phyloP scores from a whole-genome alignment of 2,329 filamentous ascomycete species.

The Sordariomycetes sp. region DNA sequence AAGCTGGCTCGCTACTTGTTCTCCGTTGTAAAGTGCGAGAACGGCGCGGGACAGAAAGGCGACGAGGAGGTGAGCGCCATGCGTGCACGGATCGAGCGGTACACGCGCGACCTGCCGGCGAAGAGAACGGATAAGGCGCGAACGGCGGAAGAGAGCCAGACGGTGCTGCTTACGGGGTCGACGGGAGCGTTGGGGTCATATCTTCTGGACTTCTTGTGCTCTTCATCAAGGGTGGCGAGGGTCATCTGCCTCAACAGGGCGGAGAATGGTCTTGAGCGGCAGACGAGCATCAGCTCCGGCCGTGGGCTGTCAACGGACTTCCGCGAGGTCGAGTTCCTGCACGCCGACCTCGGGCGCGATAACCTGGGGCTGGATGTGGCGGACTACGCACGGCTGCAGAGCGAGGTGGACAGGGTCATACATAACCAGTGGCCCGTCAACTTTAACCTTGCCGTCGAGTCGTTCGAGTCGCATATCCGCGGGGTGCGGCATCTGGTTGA shows the following conservation, averaged over 20 bases:
- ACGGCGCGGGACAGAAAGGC: too few relatives aligned
- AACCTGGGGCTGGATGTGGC: conserved; percentile 27
- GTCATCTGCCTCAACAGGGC: conserved; percentile 15
- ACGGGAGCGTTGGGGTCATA: conserved; percentile 83
- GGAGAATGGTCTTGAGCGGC: conserved; percentile 24
- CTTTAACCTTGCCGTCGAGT: conserved; percentile 32
- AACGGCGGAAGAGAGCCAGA: conserved; percentile 22
- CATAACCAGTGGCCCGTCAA: conserved; percentile 40
- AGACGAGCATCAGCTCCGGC: conserved; percentile 19
- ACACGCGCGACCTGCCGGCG: conserved; percentile 13
- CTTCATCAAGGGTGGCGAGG: conserved; percentile 9
- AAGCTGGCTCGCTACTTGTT: too few relatives aligned
- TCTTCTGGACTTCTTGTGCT: conserved; percentile 29
- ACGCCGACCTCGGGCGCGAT: conserved; percentile 27
- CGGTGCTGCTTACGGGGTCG: conserved; percentile 71
- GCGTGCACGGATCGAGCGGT: conserved; percentile 4
- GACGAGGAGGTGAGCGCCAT: too few relatives aligned
- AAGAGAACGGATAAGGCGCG: conserved; percentile 10
- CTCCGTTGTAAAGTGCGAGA: too few relatives aligned
- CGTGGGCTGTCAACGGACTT: conserved; percentile 21
- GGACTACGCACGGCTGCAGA: conserved; percentile 19
- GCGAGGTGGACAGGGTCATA: conserved; percentile 28
- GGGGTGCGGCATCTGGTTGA: conserved; percentile 35
- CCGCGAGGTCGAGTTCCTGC: conserved; percentile 30
- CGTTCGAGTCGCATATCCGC: conserved; percentile 34